A percentile compares a stretch with the other conserved stretches of the same genome.
phyloP scores from a whole-genome alignment of 805 yeast genomes.

The Candida hungchunana region DNA sequence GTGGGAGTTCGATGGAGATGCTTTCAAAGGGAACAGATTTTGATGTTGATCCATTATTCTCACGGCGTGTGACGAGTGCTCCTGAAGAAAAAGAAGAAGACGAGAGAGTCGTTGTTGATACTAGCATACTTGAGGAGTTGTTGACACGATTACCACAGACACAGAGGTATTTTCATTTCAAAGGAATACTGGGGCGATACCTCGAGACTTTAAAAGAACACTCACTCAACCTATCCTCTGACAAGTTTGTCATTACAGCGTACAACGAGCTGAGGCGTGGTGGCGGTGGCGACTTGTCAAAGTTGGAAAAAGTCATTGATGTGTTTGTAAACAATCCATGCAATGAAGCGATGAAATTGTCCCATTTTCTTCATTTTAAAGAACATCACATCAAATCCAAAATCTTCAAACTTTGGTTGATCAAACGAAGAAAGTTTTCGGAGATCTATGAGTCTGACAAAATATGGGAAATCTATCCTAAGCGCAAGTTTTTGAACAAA shows the following conservation, averaged over 20 bases:
- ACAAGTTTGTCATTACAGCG: slow-evolving; percentile 22
- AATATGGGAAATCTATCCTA: slow-evolving; percentile 18
- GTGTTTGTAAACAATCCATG: slow-evolving; percentile 20
- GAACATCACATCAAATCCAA: slow-evolving; percentile 6
- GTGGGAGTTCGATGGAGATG: slow-evolving; percentile 24
- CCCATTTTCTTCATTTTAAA: slow-evolving; percentile 17
- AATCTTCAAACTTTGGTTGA: slow-evolving; percentile 18
- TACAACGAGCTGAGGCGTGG: slow-evolving; percentile 20
- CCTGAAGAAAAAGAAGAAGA: neutral
- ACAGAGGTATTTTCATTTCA: slow-evolving; percentile 14
- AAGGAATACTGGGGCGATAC: slow-evolving; percentile 17
- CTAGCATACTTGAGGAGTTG: slow-evolving; percentile 9
- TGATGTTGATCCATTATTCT: too few species aligned
- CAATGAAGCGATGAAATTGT: slow-evolving; percentile 25
- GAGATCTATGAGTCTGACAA: slow-evolving; percentile 16
- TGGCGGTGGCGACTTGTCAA: slow-evolving; percentile 6
- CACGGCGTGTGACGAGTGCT: too few species aligned
- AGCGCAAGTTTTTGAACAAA: slow-evolving; percentile 14
- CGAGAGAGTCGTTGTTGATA: slow-evolving; percentile 2
- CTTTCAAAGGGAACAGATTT: slow-evolving; percentile 3
- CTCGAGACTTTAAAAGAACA: slow-evolving; percentile 15
- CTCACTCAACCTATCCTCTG: slow-evolving; percentile 13
- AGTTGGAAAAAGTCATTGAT: slow-evolving; percentile 18
- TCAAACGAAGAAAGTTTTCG: slow-evolving; percentile 16
- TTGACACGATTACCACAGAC: slow-evolving; percentile 11